phyloP scores from a whole-genome alignment of 2,329 filamentous ascomycete species.

The Corniculantispora saksenae region DNA sequence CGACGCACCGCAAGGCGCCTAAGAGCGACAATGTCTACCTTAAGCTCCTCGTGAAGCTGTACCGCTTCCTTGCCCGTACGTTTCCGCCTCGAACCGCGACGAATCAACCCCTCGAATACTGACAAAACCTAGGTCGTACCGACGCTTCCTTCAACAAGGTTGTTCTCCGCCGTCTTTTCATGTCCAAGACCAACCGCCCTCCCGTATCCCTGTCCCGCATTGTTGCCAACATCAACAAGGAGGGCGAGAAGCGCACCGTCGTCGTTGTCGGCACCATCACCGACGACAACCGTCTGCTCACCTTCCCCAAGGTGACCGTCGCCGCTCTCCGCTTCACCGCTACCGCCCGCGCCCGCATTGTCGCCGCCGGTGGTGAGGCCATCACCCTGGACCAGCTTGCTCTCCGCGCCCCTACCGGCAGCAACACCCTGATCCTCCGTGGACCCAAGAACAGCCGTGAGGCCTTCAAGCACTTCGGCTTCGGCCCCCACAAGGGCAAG shows the following conservation, averaged over 20 bases:
- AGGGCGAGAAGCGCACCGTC: conserved; percentile 77
- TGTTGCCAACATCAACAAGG: conserved; percentile 66
- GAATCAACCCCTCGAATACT: not conserved
- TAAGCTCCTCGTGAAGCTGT: conserved; percentile 96
- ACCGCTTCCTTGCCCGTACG: conserved; percentile 94
- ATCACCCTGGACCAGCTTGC: conserved; percentile 97
- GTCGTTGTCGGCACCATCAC: conserved; percentile 95
- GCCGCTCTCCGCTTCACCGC: conserved; percentile 96
- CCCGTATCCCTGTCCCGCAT: conserved; percentile 94
- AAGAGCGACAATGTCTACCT: conserved; percentile 99
- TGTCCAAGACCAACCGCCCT: conserved; percentile 97
- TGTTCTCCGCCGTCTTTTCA: conserved; percentile 94
- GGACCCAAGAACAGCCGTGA: conserved; percentile 98
- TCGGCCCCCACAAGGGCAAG: conserved; percentile 98
- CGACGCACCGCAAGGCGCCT: conserved; percentile 85
- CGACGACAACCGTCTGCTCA: conserved; percentile 92
- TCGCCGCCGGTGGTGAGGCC: conserved; percentile 90
- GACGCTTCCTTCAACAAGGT: conserved; percentile 99
- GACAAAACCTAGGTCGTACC: conserved; percentile 70
- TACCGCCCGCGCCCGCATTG: conserved; percentile 89
- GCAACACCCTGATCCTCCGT: conserved; percentile 95
- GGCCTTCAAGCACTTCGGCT: conserved; percentile 98
- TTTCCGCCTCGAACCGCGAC: conserved; percentile 30
- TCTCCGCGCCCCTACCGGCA: conserved; percentile 89
- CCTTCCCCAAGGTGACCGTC: conserved; percentile 87